Percentiles rank a stretch among this genome's conserved stretches.
Evolutionary conservation across 176 grass and related monocot genomes (phyloP).

Genomic region (Chrysopogon serrulatus): DNA sequence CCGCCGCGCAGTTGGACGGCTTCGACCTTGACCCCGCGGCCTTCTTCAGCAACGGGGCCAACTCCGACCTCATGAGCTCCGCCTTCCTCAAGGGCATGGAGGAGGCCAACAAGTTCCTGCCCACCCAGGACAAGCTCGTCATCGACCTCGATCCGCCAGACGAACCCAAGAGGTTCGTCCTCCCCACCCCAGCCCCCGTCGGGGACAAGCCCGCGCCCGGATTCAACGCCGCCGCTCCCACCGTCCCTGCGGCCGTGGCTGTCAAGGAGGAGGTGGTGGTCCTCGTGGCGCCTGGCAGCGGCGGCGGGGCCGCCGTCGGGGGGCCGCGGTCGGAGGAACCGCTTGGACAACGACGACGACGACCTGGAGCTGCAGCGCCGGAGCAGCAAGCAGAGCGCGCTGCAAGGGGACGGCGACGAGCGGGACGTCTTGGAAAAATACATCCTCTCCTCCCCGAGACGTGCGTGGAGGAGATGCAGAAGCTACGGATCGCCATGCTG

Average conservation of each 20-base stretch:
- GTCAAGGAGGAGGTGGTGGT: constrained; percentile 40
- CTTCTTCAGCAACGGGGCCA: constrained; percentile 30
- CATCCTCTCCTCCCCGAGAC: too few relatives aligned
- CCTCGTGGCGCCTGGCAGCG: background rate
- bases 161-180: background rate
- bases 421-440: too few relatives aligned
- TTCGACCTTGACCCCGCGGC: too few relatives aligned
- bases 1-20: too few relatives aligned
- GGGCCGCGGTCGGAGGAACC: constrained; percentile 58
- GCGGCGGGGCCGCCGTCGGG: background rate
- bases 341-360: constrained; percentile 29
- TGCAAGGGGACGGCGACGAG: too few relatives aligned
- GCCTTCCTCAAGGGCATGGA: constrained; percentile 62
- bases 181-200: constrained; percentile 2
- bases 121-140: constrained; percentile 26
- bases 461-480: too few relatives aligned
- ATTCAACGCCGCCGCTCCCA: constrained; percentile 4
- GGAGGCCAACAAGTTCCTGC: constrained; percentile 83
- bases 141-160: constrained; percentile 34
- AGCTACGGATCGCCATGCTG: constrained; percentile 52
- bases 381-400: too few relatives aligned
- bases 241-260: background rate
- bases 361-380: constrained; percentile 43
- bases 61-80: constrained; percentile 46
- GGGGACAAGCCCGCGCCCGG: background rate